These are phyloP conservation scores for Ceratocystis papillata DNA, from an alignment of 2,329 filamentous ascomycete genomes.

Conservation along the genomic window DNA sequence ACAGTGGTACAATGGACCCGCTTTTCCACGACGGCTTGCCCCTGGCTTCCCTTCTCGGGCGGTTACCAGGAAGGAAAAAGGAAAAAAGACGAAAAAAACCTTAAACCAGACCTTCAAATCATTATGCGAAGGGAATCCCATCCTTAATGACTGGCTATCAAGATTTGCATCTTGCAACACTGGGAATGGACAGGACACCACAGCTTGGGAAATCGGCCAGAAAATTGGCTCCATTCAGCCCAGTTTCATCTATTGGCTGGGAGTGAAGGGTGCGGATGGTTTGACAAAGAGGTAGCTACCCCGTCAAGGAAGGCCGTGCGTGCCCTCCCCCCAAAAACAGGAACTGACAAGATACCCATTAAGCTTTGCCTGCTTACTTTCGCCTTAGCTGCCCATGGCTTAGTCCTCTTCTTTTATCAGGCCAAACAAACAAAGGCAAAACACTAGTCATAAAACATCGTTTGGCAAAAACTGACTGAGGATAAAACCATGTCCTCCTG, in stretches of 20 bases:
- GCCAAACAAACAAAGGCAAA: conserved; percentile 1
- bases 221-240: neutral
- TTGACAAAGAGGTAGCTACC: no score
- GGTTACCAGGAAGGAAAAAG: neutral
- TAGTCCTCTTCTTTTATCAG: neutral
- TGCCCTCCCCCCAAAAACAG: no score
- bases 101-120: neutral
- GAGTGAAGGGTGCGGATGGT: no score
- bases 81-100: neutral
- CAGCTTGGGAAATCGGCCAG: neutral
- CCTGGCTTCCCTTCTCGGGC: neutral
- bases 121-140: neutral
- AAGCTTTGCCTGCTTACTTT: neutral
- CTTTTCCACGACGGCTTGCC: neutral
- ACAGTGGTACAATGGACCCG: neutral
- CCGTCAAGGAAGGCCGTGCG: no score
- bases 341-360: no score
- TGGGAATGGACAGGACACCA: neutral
- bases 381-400: neutral
- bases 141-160: neutral
- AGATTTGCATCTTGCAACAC: neutral
- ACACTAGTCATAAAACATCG: neutral
- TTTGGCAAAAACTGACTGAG: neutral
- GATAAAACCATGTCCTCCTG: neutral
- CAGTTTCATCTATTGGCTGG: no score